These are phyloP conservation scores for Arachnomyces sp. DNA, from an alignment of 2,329 filamentous ascomycete species.

Conservation along the genomic window DNA sequence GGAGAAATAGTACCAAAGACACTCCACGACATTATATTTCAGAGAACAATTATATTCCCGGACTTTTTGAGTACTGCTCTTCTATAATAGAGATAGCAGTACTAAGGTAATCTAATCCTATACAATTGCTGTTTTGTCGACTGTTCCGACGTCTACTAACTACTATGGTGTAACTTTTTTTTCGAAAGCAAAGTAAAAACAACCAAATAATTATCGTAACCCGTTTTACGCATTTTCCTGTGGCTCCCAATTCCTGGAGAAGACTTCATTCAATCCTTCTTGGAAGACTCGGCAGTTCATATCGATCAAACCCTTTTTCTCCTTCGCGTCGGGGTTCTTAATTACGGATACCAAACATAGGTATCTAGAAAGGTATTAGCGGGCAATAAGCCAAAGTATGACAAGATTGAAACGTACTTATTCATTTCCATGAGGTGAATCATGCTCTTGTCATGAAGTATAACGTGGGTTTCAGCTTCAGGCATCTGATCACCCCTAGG, in stretches of 20 bases:
- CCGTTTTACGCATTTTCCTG: constrained; percentile 17
- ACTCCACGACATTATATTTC: no score
- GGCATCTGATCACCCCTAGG: constrained; percentile 39
- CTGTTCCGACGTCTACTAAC: neutral
- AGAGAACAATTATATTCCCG: no score
- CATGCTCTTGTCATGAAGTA: constrained; percentile 54
- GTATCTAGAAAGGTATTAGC: constrained; percentile 41
- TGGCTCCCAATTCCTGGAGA: constrained; percentile 44
- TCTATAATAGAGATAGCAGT: no score
- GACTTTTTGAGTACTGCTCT: no score
- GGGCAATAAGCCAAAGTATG: neutral
- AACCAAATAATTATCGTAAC: constrained; percentile 8
- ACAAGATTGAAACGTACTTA: constrained; percentile 41
- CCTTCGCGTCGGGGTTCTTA: constrained; percentile 56
- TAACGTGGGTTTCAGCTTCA: constrained; percentile 56
- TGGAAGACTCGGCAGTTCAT: constrained; percentile 60
- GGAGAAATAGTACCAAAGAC: no score
- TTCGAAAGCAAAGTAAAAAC: neutral
- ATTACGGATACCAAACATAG: constrained; percentile 59
- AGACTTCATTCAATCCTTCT: constrained; percentile 55
- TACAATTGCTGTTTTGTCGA: neutral
- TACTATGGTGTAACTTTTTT: no score
- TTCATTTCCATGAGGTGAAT: constrained; percentile 62
- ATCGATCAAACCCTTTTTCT: constrained; percentile 58
- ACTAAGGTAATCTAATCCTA: neutral